Conservation (phyloP, 2,329 filamentous ascomycete species). For the Emmonsia crescens region DNA sequence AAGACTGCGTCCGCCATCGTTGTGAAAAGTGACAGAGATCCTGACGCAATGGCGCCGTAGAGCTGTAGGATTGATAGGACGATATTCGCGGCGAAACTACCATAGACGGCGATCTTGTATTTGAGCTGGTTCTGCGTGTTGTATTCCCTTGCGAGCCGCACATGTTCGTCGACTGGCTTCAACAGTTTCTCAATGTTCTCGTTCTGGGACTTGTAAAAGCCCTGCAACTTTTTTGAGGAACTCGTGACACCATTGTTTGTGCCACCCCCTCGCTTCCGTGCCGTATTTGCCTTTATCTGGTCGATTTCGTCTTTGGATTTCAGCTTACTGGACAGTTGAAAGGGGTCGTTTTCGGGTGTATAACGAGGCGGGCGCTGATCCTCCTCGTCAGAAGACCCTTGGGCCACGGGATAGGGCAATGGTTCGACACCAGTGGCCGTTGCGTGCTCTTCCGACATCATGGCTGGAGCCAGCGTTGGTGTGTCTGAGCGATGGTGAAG, state of each 20-base stretch:
- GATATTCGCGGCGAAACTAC: slow-evolving; percentile 68
- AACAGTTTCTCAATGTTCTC: slow-evolving; percentile 85
- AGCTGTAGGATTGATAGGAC: slow-evolving; percentile 69
- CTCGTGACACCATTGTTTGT: slow-evolving; percentile 16
- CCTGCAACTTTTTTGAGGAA: slow-evolving; percentile 49
- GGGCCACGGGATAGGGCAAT: slow-evolving; percentile 16
- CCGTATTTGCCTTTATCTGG: slow-evolving; percentile 63
- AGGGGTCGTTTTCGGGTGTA: slow-evolving; percentile 63
- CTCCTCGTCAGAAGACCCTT: slow-evolving; percentile 32
- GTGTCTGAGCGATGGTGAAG: slow-evolving; percentile 8
- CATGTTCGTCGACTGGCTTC: slow-evolving; percentile 86
- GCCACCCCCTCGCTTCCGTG: slow-evolving; percentile 54
- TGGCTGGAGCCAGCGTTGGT: slow-evolving; percentile 7
- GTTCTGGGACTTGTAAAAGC: slow-evolving; percentile 86
- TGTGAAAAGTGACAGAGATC: slow-evolving; percentile 90
- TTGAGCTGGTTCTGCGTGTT: slow-evolving; percentile 67
- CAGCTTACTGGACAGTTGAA: slow-evolving; percentile 62
- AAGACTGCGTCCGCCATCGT: slow-evolving; percentile 96
- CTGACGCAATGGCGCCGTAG: slow-evolving; percentile 76
- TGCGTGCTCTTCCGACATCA: slow-evolving; percentile 23
- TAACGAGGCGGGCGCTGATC: slow-evolving; percentile 43
- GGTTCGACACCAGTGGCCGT: slow-evolving; percentile 35
- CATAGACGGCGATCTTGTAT: slow-evolving; percentile 51
- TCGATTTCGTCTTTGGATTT: slow-evolving; percentile 69
- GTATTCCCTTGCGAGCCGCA: slow-evolving; percentile 67